Evolutionary conservation across 2,329 filamentous ascomycete genomes (phyloP), one percentile per base, ranked within the genome.

Genomic region (Hymenoscyphus repandus): DNA sequence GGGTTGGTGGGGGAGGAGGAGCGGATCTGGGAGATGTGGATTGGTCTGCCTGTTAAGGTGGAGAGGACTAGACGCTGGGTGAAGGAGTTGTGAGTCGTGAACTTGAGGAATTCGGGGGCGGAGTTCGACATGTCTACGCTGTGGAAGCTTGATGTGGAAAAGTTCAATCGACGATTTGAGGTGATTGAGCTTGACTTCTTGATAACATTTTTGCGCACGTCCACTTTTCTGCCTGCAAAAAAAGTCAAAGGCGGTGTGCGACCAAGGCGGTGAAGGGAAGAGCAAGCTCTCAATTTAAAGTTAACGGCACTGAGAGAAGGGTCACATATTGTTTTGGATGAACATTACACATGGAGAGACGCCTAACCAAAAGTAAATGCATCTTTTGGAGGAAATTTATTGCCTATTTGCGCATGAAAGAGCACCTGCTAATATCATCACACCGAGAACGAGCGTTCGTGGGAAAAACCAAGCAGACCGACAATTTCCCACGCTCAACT

Each of bases 1-100:
- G 93, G 91, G 62, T 87, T 85, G 37, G 89, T 91, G 42, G 87
- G 85, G 38, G 90, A 96, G 13, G 86, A 82, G 58, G 88, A 83
- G 64, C 93, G 89, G 72, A 99, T 97, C 70, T 93, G 87, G 47
- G 92, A 93, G 67, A 99, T 92, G 71, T 92, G 90, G 50, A 97
- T 74, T 2, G 93, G 84, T 34, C 86, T 83, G 60, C 93, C 93
- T 56, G 91, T 96, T 54, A 99, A 82, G 2, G 93, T 97, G 17
- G 93, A 83, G 49, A 99, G 83, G 40, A 95, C 81, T 40, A 99
- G 83, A 47, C 93, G 88, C 61, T 90, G 84, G 33, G 88, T 78
- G 55, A 99, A 85, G 60, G 86, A 83, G 62, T 86, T 84, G 69
- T 96, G 90, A 62, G 88, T 85, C 45, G 88, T 92, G 68, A 99